A percentile compares a stretch with the other conserved stretches of the same genome.
Conservation (phyloP, 352 stramenopile genomes). For the Phytophthora pini region DNA sequence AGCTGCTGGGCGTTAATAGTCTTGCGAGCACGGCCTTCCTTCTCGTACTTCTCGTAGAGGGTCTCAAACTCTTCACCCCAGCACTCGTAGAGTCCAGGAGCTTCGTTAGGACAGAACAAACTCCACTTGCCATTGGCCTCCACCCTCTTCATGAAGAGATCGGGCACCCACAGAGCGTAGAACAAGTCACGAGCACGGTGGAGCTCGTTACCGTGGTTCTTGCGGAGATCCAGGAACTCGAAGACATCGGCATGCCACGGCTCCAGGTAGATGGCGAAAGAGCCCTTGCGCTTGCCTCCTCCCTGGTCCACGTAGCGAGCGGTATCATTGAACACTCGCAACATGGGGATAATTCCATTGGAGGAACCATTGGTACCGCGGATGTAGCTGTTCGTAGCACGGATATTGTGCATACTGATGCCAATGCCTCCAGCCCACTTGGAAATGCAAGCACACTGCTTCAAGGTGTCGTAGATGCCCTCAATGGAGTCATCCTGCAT, state of each 20-base stretch:
- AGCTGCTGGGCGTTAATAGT: slow-evolving; percentile 98
- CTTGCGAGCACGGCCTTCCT: slow-evolving; percentile 93
- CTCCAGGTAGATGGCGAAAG: slow-evolving; percentile 99
- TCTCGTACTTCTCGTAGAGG: slow-evolving; percentile 97
- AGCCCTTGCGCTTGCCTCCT: slow-evolving; percentile 97
- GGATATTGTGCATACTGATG: slow-evolving; percentile 98
- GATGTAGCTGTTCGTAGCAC: slow-evolving; percentile 97
- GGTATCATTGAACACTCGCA: slow-evolving; percentile 99
- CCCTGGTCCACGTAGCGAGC: slow-evolving; percentile 99
- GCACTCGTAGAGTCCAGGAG: slow-evolving; percentile 93
- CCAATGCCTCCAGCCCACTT: slow-evolving; percentile 99
- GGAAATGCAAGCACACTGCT: slow-evolving; percentile 98
- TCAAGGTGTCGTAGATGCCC: slow-evolving; percentile 99
- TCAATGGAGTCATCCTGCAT: slow-evolving; percentile 99
- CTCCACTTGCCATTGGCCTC: slow-evolving; percentile 97
- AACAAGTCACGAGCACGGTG: slow-evolving; percentile 98
- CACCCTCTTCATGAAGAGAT: slow-evolving; percentile 99
- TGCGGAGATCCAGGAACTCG: slow-evolving; percentile 97
- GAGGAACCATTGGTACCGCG: slow-evolving; percentile 98
- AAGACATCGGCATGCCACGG: slow-evolving; percentile 99
- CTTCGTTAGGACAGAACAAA: slow-evolving; percentile 99
- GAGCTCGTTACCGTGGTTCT: slow-evolving; percentile 99
- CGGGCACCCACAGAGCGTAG: slow-evolving; percentile 98
- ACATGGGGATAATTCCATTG: slow-evolving; percentile 99
- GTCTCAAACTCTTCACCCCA: slow-evolving; percentile 96